Evolutionary conservation across 192 early-diverging fungal species (phyloP), one percentile per base, ranked within the genome.

Genomic region (Diversispora eburnea): DNA sequence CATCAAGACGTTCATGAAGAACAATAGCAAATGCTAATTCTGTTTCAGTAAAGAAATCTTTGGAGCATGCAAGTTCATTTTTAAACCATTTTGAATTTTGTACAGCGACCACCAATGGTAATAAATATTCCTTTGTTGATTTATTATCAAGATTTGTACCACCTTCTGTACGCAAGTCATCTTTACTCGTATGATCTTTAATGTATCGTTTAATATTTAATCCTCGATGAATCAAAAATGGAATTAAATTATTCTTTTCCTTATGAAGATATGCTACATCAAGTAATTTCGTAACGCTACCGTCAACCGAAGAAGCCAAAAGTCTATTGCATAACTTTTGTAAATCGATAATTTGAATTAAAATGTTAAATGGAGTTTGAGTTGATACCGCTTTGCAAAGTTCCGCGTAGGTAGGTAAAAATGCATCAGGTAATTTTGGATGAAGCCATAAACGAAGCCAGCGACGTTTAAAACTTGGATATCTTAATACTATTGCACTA

Each of bases 401-500:
- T 19, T 73, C 60, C 5, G 72, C 63, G 52, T 73, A 73, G 17
- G n/a, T 64, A 49, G 72, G 72, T 22, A 73, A 57, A 20, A 73
- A 73, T 22, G 72, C 59, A 52, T 64, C 51, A 4, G 72, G 72
- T n/a, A 73, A 42, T 49, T 64, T 55, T 64, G 72, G 72, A 64
- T 73, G 20, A 39, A 73, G 61, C 72, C 72, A 73, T 47, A 45
- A 4, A 8, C 72, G 22, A 64, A 73, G 59, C 72, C 72, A 73
- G n/a, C 72, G 39, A 41, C 72, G 48, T 52, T 73, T 73, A 64
- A 73, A 73, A 54, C 46, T 63, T 54, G 52, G 7, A n/a, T 59
- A 73, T 7, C 20, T 58, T 13, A 25, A 39, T 3, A 72, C 70
- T 1, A 72, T 72, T 39, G 17, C 43, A 61, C 49, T 57, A 61